Base-by-base conservation (phyloP, 352 stramenopile species). In the Pythium inflatum region DNA sequence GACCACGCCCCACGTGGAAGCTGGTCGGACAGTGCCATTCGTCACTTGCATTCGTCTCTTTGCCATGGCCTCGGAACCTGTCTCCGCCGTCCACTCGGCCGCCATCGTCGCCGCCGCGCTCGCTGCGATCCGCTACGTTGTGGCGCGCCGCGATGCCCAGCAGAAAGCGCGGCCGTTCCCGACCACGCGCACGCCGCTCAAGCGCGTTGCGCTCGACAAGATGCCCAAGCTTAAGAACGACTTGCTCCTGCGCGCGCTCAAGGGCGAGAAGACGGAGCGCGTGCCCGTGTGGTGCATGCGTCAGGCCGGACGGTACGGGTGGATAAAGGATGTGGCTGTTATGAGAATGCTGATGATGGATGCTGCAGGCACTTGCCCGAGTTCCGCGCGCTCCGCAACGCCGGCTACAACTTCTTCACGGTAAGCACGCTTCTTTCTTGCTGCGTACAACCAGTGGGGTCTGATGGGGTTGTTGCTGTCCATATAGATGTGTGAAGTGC, bases 231-330 rank as follows among this genome's bases (percentile, higher is more conserved):
- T 96, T 62, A 95, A 96, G 74, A 98, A 98, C 77, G 90, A 97
- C 68, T 68, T 97, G 45, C 73, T 98, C 49, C 66, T 98, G 38
- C 89, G 91, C 31, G 92, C 91, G 54, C 84, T 96, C 34, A 81
- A 79, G 58, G 91, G 93, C 62, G 84, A 98, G 65, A 83, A 80
- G 55, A 96, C 92, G 12, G 92, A 98, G 78, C 87, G 89, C 28
- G 90, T 95, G 50, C 97, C 97, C 14, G 89, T 99, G 62, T 99
- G 97, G 97, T 92, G 98, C 62, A 99, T 99, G 83, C 95, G 97
- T 51, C 97, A 99, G 77, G 97, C 97, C 27, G 97, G 97, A 70
- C 85, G 97, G 74, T 97, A 25, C 24, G 49, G 4, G 28, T 92
- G 59, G 97, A 41, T 64, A n/a, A n/a, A n/a, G n/a, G n/a, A n/a